Percentiles rank a stretch among this genome's conserved stretches.
Evolutionary conservation across 257 asterid species (phyloP).

Genomic region (Solanum acaule): DNA sequence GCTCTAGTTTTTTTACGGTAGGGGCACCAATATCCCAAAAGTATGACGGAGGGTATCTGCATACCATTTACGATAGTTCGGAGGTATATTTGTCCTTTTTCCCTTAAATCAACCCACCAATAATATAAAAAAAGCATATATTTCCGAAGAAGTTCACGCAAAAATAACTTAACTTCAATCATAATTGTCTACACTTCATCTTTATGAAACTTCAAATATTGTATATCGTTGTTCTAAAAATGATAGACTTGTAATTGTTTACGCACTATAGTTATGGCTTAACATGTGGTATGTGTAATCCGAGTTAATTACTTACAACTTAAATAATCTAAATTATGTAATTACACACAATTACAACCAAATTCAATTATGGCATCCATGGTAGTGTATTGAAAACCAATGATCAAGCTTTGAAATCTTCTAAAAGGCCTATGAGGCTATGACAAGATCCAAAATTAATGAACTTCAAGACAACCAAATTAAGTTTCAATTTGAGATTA

Average conservation of each 20-base stretch:
- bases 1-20: too few species aligned
- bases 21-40: too few species aligned
- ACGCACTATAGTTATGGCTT: neutral
- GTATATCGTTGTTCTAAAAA: neutral
- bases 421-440: neutral
- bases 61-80: too few species aligned
- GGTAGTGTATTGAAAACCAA: neutral
- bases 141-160: neutral
- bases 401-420: neutral
- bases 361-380: neutral
- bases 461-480: neutral
- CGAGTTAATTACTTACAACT: neutral
- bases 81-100: too few species aligned
- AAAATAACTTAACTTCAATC: neutral
- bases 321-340: neutral
- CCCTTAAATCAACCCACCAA: neutral
- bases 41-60: too few species aligned
- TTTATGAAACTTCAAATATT: neutral
- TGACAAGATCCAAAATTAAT: neutral
- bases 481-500: neutral
- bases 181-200: neutral
- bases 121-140: too few species aligned
- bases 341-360: neutral
- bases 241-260: neutral
- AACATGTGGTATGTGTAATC: neutral